Evolutionary conservation across 1,284 basidiomycete species (phyloP).

Genomic region (Coniferiporia weirii): DNA sequence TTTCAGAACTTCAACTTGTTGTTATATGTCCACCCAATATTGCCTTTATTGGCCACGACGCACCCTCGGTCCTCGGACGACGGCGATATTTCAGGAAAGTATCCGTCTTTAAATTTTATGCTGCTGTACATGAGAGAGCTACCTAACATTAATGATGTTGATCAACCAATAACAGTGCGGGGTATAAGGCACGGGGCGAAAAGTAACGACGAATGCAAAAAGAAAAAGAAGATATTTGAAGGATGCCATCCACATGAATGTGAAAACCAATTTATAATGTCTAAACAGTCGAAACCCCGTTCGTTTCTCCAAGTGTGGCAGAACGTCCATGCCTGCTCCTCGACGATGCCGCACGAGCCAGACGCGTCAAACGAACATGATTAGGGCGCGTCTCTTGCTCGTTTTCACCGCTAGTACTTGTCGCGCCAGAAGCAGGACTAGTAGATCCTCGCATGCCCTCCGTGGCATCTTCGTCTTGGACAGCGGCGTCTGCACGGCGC

Average conservation of each 20-base stretch:
- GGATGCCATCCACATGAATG: background rate
- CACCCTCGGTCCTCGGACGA: no score
- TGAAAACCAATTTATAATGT: background rate
- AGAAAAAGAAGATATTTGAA: background rate
- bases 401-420: conserved; percentile 30
- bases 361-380: conserved; percentile 27
- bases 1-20: no score
- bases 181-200: background rate
- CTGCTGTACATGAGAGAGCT: background rate
- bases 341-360: conserved; percentile 26
- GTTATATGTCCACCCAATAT: no score
- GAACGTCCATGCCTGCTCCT: conserved; percentile 21
- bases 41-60: no score
- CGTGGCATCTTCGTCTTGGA: conserved; percentile 36
- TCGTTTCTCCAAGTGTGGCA: background rate
- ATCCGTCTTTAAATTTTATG: background rate
- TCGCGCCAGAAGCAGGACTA: conserved; percentile 22
- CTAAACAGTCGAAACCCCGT: background rate
- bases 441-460: conserved; percentile 21
- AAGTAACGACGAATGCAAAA: background rate
- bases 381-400: conserved; percentile 28
- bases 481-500: conserved; percentile 25
- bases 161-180: background rate
- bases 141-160: background rate
- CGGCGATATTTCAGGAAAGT: no score